phyloP scores from a whole-genome alignment of 192 early-diverging fungal genomes.

The Pilobolus umbonatus region DNA sequence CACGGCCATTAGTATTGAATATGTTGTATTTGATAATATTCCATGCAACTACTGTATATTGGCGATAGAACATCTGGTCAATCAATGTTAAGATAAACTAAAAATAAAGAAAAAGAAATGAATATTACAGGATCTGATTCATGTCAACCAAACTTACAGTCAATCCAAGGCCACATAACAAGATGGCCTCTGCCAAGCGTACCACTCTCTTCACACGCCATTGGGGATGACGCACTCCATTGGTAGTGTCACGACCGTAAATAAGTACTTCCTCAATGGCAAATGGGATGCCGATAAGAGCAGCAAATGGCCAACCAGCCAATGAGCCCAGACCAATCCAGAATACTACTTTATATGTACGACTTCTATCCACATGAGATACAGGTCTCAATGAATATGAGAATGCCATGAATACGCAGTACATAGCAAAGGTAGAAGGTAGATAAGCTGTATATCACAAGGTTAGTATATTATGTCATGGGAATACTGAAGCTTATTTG shows the following conservation, averaged over 20 bases:
- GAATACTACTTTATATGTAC: conserved; percentile 54
- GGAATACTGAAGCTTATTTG: too few relatives aligned
- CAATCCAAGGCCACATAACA: conserved; percentile 31
- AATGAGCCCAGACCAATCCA: conserved; percentile 61
- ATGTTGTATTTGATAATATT: conserved; percentile 95
- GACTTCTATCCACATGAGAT: conserved; percentile 29
- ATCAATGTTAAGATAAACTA: conserved; percentile 61
- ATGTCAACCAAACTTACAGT: conserved; percentile 22
- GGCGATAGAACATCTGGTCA: conserved; percentile 77
- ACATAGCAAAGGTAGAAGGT: conserved; percentile 94
- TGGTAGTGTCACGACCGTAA: conserved; percentile 39
- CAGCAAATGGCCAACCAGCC: conserved; percentile 88
- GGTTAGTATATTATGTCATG: neutral
- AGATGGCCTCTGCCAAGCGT: conserved; percentile 38
- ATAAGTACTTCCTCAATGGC: conserved; percentile 64
- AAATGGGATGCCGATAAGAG: conserved; percentile 70
- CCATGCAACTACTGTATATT: conserved; percentile 64
- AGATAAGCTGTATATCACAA: conserved; percentile 55
- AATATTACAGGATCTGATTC: neutral
- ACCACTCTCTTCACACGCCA: conserved; percentile 43
- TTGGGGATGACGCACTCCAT: conserved; percentile 21
- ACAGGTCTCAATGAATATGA: conserved; percentile 60
- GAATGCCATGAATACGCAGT: conserved; percentile 68
- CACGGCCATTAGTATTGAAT: conserved; percentile 53
- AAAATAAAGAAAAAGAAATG: neutral